phyloP scores from a whole-genome alignment of 371 early-diverging fungal genomes.

The Zancudomyces culisetae region DNA sequence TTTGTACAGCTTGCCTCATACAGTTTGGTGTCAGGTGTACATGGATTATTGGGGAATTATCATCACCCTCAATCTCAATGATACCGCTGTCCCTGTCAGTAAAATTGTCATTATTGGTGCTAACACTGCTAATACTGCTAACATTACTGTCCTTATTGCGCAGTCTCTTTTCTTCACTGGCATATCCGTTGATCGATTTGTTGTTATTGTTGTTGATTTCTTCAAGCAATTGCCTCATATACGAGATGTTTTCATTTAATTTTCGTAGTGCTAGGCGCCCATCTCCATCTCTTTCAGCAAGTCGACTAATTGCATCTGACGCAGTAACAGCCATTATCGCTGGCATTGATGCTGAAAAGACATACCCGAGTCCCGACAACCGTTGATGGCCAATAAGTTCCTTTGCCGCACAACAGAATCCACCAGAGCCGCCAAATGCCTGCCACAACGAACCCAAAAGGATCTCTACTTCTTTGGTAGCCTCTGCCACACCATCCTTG shows the following conservation, averaged over 20 bases:
- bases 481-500: constrained; percentile 35
- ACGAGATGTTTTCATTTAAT: constrained; percentile 22
- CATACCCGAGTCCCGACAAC: constrained; percentile 83
- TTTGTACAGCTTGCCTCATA: constrained; percentile 28
- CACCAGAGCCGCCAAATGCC: constrained; percentile 77
- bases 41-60: constrained; percentile 48
- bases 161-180: too few species aligned
- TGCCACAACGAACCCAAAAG: constrained; percentile 80
- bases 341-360: constrained; percentile 97
- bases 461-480: constrained; percentile 66
- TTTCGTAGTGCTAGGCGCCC: too few species aligned
- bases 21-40: constrained; percentile 33
- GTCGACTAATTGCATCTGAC: constrained; percentile 57
- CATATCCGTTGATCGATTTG: too few species aligned
- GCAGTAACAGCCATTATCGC: constrained; percentile 85
- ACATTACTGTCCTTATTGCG: too few species aligned
- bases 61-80: constrained; percentile 27
- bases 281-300: constrained; percentile 22
- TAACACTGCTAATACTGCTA: too few species aligned
- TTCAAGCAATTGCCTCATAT: constrained; percentile 25
- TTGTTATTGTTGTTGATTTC: too few species aligned
- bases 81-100: constrained; percentile 24
- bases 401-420: constrained; percentile 81
- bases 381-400: constrained; percentile 90
- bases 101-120: too few species aligned